phyloP scores from a whole-genome alignment of 495 filamentous ascomycete species.

The Penicillium antarcticum region DNA sequence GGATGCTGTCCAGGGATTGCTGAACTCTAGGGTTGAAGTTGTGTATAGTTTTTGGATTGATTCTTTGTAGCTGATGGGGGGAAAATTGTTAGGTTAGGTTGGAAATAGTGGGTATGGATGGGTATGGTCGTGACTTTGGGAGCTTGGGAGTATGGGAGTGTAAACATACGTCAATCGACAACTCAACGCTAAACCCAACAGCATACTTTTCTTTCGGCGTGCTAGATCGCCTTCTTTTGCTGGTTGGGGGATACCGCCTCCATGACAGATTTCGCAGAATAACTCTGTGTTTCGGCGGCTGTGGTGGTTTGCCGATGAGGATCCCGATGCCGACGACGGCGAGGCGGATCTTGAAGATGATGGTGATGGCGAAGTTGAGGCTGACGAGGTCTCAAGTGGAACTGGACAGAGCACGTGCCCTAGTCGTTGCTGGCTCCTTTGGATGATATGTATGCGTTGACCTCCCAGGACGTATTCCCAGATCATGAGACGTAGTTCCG shows the following conservation, averaged over 20 bases:
- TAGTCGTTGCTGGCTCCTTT: constrained; percentile 31
- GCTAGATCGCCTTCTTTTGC: constrained; percentile 13
- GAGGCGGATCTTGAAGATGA: neutral
- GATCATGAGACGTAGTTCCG: constrained; percentile 44
- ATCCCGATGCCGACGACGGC: neutral
- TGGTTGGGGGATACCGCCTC: constrained; percentile 25
- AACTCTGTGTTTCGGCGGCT: neutral
- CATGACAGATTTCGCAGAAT: constrained; percentile 39
- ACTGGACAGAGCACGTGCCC: constrained; percentile 41
- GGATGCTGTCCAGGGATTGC: constrained; percentile 44
- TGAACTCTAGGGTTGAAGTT: constrained; percentile 41
- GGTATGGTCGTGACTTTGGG: too few species aligned
- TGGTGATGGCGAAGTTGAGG: neutral
- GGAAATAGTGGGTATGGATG: neutral
- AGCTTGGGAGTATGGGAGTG: too few species aligned
- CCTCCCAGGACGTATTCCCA: constrained; percentile 41
- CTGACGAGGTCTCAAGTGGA: constrained; percentile 1
- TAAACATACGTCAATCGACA: constrained; percentile 25
- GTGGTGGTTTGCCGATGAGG: neutral
- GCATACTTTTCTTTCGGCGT: neutral
- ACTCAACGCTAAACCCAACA: constrained; percentile 20
- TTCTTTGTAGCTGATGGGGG: constrained; percentile 32
- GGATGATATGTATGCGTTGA: constrained; percentile 40
- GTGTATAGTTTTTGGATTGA: constrained; percentile 40
- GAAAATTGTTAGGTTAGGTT: neutral